A percentile compares a stretch with the other conserved stretches of the same genome.
Evolutionary conservation across 1,284 basidiomycete genomes (phyloP).

Genomic region (Peniophora sp.): DNA sequence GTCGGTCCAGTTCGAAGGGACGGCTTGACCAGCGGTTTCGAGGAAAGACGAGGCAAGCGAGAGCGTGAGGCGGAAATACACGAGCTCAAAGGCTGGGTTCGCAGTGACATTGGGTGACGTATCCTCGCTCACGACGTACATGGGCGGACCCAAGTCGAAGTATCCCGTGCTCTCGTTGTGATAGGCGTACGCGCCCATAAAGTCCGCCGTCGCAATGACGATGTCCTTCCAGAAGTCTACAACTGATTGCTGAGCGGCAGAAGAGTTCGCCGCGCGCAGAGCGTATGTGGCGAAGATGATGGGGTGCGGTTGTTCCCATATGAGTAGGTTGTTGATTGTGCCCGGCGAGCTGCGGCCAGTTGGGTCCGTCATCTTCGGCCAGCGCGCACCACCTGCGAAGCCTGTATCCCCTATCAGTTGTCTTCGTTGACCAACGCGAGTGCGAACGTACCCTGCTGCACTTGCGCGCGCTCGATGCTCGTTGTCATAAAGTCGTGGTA

Average conservation of each 20-base stretch:
- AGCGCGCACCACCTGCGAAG: conserved; percentile 44
- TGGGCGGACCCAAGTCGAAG: conserved; percentile 51
- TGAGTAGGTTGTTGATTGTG: conserved; percentile 53
- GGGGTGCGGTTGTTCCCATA: conserved; percentile 57
- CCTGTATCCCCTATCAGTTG: no score
- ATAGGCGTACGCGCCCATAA: conserved; percentile 52
- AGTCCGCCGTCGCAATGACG: conserved; percentile 46
- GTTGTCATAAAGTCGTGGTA: conserved; percentile 41
- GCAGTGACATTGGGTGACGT: conserved; percentile 44
- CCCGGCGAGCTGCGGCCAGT: conserved; percentile 49
- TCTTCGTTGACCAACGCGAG: no score
- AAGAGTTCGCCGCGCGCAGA: conserved; percentile 30
- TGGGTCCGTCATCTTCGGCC: conserved; percentile 60
- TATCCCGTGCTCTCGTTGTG: conserved; percentile 36
- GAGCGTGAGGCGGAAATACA: conserved; percentile 50
- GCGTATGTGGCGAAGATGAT: conserved; percentile 52
- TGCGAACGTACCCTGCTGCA: conserved; percentile 29
- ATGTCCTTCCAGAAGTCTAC: conserved; percentile 43
- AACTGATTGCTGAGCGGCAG: background rate
- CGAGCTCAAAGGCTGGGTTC: conserved; percentile 51
- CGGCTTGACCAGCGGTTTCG: conserved; percentile 28
- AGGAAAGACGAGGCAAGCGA: conserved; percentile 42
- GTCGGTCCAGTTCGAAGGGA: conserved; percentile 33
- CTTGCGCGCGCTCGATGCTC: conserved; percentile 36
- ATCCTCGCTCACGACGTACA: conserved; percentile 52